These are phyloP conservation scores for Boechera retrofracta DNA, from an alignment of 345 rosid species.

Conservation along the genomic window DNA sequence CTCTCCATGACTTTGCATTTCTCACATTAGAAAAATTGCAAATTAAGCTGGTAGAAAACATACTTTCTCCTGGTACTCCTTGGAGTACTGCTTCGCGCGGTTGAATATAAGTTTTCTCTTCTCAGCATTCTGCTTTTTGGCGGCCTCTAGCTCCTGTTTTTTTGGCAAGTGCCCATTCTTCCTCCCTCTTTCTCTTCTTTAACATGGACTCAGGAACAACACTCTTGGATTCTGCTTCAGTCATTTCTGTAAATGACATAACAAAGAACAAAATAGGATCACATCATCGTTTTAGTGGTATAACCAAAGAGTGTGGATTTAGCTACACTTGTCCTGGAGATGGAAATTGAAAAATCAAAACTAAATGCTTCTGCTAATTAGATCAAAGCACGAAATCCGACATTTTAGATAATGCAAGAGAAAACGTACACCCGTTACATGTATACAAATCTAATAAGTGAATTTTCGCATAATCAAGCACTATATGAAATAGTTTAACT, in stretches of 20 bases:
- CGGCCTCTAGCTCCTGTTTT: constrained; percentile 50
- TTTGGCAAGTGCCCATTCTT: constrained; percentile 66
- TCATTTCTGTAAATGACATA: constrained; percentile 50
- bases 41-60: not conserved
- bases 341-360: not conserved
- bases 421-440: not conserved
- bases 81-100: constrained; percentile 58
- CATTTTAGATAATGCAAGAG: not conserved
- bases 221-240: constrained; percentile 50
- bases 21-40: not conserved
- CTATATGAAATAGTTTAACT: not conserved
- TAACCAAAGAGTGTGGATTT: not conserved
- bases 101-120: constrained; percentile 56
- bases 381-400: constrained; percentile 2
- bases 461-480: not conserved
- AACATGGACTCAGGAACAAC: constrained; percentile 67
- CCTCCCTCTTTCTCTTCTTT: constrained; percentile 51
- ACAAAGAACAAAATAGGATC: constrained; percentile 2
- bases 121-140: constrained; percentile 54
- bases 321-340: not conserved
- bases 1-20: not conserved
- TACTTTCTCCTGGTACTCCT: constrained; percentile 62
- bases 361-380: not conserved
- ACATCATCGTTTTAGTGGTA: not conserved
- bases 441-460: not conserved